Percentiles rank a stretch among this genome's conserved stretches.
These are phyloP conservation scores for Cinnamomum chago DNA, from an alignment of 164 flowering plant genomes.

Conservation along the genomic window DNA sequence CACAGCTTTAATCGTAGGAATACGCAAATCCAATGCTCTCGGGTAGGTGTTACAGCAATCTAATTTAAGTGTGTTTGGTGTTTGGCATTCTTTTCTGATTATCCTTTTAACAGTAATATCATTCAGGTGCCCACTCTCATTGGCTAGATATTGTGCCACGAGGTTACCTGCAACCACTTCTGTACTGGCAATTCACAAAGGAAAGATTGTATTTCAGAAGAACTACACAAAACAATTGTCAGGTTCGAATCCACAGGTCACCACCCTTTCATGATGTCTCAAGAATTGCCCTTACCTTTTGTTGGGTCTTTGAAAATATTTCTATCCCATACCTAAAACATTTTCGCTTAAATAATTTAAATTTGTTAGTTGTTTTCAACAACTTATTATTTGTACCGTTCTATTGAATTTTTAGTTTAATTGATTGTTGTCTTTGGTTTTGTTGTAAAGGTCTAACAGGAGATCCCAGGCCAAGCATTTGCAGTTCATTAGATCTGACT, in stretches of 20 bases:
- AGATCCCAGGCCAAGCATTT: conserved; percentile 12
- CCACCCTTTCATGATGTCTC: not conserved
- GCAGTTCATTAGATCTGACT: conserved; percentile 4
- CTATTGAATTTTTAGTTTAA: too few species aligned
- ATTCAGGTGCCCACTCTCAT: conserved; percentile 54
- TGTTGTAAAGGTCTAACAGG: conserved; percentile 13
- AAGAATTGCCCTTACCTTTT: not conserved
- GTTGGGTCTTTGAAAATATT: not conserved
- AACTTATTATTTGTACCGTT: not conserved
- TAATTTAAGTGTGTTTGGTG: not conserved
- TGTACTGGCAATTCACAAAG: conserved; percentile 60
- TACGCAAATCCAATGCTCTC: conserved; percentile 33
- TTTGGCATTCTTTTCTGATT: conserved; percentile 12
- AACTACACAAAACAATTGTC: conserved; percentile 10
- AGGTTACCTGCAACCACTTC: conserved; percentile 46
- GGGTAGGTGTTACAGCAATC: conserved; percentile 36
- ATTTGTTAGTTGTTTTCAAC: too few species aligned
- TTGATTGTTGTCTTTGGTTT: not conserved
- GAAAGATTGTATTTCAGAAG: conserved; percentile 42
- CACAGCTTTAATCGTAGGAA: conserved; percentile 53
- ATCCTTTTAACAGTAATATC: conserved; percentile 19
- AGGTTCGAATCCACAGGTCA: conserved; percentile 15
- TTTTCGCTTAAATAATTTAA: too few species aligned
- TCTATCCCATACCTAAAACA: not conserved
- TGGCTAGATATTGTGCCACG: conserved; percentile 67